Conservation (phyloP, 2,329 filamentous ascomycete species). For the Colletotrichum cuscutae region DNA sequence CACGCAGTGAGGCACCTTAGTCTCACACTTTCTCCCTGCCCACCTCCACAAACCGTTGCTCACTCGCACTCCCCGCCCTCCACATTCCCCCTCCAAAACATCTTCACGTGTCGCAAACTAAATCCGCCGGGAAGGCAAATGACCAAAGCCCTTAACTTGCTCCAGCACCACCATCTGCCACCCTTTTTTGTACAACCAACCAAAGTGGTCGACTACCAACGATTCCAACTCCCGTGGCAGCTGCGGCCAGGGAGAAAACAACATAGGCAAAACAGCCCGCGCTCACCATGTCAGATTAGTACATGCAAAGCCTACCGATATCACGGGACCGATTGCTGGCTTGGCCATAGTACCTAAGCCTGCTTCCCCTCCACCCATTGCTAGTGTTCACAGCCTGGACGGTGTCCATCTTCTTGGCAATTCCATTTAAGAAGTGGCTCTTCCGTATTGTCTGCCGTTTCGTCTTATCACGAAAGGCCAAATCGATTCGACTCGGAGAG, state of each 20-base stretch:
- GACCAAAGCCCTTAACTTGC: constrained; percentile 10
- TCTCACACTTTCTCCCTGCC: neutral
- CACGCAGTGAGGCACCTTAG: neutral
- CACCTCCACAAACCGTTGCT: neutral
- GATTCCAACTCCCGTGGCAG: neutral
- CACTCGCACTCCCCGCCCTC: neutral
- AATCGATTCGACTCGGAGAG: neutral
- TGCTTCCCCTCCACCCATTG: neutral
- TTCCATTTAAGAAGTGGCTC: neutral
- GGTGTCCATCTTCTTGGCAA: neutral
- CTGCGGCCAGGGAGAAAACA: neutral
- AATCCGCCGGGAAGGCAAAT: constrained; percentile 4
- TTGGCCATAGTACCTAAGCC: neutral
- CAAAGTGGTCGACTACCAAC: neutral
- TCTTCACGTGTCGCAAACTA: constrained; percentile 24
- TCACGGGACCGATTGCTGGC: neutral
- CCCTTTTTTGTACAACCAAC: neutral
- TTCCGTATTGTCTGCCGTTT: neutral
- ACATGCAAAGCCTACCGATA: neutral
- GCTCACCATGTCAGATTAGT: neutral
- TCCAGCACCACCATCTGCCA: neutral
- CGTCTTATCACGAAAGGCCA: neutral
- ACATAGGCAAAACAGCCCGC: neutral
- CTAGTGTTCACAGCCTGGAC: neutral
- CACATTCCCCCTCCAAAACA: neutral